phyloP scores from a whole-genome alignment of 192 early-diverging fungal genomes.

The Thoreauomyces humboldtii region DNA sequence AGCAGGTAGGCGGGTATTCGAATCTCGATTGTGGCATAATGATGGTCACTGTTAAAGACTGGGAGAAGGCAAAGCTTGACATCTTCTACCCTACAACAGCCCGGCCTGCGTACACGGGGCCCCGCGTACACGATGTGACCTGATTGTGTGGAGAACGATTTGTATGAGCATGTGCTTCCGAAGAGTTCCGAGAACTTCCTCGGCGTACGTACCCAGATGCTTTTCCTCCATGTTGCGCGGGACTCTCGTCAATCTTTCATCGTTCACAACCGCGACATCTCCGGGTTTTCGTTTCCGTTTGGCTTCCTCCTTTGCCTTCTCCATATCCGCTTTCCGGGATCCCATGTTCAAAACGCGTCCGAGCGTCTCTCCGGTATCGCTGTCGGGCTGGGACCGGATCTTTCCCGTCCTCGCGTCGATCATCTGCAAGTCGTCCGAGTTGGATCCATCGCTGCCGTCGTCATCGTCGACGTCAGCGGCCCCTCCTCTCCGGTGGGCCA shows the following conservation, averaged over 20 bases:
- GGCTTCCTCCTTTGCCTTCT: slow-evolving; percentile 18
- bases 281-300: slow-evolving; percentile 27
- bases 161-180: no score
- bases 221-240: slow-evolving; percentile 15
- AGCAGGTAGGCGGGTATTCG: slow-evolving; percentile 63
- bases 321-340: slow-evolving; percentile 15
- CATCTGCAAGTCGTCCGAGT: background rate
- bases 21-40: slow-evolving; percentile 61
- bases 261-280: slow-evolving; percentile 42
- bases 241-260: slow-evolving; percentile 27
- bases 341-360: slow-evolving; percentile 11
- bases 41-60: slow-evolving; percentile 40
- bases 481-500: background rate
- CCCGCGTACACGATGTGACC: slow-evolving; percentile 42
- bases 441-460: background rate
- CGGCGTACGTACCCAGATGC: slow-evolving; percentile 29
- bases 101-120: slow-evolving; percentile 20
- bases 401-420: background rate
- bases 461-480: background rate
- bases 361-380: slow-evolving; percentile 8
- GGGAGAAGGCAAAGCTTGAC: slow-evolving; percentile 48
- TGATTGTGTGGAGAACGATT: background rate
- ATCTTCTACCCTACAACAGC: slow-evolving; percentile 31
- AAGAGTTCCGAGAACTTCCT: no score
- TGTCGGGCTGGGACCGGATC: background rate